Conservation (phyloP, 306 rosid genomes). For the Rosa chinensis region DNA sequence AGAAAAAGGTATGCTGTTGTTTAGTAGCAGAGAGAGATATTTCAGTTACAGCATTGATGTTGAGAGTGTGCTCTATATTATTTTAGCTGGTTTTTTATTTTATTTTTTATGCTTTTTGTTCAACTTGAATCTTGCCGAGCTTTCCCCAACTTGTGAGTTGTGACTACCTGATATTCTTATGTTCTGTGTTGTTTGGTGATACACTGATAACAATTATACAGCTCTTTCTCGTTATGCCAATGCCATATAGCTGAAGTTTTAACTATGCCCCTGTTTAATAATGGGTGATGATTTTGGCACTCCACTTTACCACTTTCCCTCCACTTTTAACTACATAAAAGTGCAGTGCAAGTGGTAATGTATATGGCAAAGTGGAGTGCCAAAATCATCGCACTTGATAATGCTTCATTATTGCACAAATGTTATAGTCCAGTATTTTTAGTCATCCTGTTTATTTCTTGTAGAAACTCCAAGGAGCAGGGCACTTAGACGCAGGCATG, state of each 20-base stretch:
- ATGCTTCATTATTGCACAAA: neutral
- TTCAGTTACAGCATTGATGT: neutral
- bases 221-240: neutral
- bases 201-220: neutral
- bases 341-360: neutral
- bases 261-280: neutral
- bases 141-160: neutral
- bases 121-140: neutral
- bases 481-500: constrained; percentile 40
- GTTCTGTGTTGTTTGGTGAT: neutral
- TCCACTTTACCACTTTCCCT: neutral
- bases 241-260: neutral
- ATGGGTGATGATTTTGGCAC: neutral
- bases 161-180: neutral
- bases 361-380: neutral
- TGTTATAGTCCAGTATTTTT: neutral
- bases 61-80: constrained; percentile 2
- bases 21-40: neutral
- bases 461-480: constrained; percentile 34
- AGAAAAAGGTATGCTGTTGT: constrained; percentile 33
- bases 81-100: neutral
- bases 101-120: neutral
- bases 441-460: neutral
- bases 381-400: neutral
- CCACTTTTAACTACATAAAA: neutral